Evolutionary conservation across 768 basidiomycete genomes (phyloP).

Genomic region (Lactifluus subvellereus): DNA sequence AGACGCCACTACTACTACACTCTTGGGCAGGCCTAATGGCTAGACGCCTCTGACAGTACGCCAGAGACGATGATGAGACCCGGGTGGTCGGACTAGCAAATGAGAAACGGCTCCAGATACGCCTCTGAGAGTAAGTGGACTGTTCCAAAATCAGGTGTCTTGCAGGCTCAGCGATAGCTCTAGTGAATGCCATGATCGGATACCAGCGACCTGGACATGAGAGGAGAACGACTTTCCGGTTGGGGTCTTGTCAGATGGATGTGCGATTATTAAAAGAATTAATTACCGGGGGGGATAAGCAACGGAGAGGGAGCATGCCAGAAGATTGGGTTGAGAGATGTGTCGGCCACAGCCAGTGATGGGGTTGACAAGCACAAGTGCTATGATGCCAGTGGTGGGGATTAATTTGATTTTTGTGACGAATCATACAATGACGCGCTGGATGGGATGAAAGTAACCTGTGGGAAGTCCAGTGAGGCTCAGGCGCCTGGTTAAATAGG

Average conservation of each 20-base stretch:
- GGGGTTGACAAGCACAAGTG: background rate
- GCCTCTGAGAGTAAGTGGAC: background rate
- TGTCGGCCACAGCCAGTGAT: background rate
- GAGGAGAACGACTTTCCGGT: background rate
- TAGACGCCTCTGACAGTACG: background rate
- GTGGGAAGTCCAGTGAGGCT: too few relatives aligned
- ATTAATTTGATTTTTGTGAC: background rate
- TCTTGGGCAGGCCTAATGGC: background rate
- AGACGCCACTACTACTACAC: background rate
- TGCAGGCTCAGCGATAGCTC: background rate
- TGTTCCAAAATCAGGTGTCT: background rate
- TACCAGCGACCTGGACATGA: background rate
- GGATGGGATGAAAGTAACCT: background rate
- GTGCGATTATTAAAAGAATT: background rate
- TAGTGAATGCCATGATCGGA: background rate
- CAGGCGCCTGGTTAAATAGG: too few relatives aligned
- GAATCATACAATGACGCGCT: too few relatives aligned
- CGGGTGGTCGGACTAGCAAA: background rate
- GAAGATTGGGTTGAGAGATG: background rate
- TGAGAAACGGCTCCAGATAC: background rate
- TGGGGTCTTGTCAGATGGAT: background rate
- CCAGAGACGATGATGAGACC: background rate
- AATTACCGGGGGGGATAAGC: background rate
- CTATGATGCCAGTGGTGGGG: background rate
- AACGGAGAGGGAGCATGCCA: background rate